A percentile compares a stretch with the other conserved stretches of the same genome.
Evolutionary conservation across 108 stramenopile species (phyloP).

Genomic region (Schizochytrium sp.): DNA sequence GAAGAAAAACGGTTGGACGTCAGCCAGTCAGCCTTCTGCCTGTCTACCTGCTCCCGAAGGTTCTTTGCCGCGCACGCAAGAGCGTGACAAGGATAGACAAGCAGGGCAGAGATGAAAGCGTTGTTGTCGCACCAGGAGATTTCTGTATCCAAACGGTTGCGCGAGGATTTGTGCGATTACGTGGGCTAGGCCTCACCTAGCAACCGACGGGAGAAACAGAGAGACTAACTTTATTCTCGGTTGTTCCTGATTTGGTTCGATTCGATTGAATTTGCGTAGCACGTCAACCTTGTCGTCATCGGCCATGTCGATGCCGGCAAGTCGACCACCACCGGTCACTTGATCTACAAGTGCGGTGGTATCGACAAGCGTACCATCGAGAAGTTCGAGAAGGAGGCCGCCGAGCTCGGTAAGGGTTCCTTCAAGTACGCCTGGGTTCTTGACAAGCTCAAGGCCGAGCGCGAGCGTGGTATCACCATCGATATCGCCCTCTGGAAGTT

Average conservation of each 20-base stretch:
- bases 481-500: conserved; percentile 87
- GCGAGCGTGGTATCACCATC: conserved; percentile 90
- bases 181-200: no score
- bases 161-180: no score
- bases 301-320: conserved; percentile 83
- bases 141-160: no score
- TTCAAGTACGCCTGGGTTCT: conserved; percentile 94
- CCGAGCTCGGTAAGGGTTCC: conserved; percentile 77
- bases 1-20: no score
- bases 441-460: conserved; percentile 88
- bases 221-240: no score
- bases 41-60: no score
- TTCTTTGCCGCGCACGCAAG: no score
- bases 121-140: no score
- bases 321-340: conserved; percentile 85
- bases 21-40: no score
- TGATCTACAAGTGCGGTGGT: conserved; percentile 77
- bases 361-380: conserved; percentile 89
- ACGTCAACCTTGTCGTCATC: conserved; percentile 55
- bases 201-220: neutral
- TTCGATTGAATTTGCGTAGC: neutral
- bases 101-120: no score
- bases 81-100: no score
- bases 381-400: conserved; percentile 89
- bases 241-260: no score